Evolutionary conservation across 176 grass and related monocot species (phyloP).

Genomic region (Lolium multiflorum): DNA sequence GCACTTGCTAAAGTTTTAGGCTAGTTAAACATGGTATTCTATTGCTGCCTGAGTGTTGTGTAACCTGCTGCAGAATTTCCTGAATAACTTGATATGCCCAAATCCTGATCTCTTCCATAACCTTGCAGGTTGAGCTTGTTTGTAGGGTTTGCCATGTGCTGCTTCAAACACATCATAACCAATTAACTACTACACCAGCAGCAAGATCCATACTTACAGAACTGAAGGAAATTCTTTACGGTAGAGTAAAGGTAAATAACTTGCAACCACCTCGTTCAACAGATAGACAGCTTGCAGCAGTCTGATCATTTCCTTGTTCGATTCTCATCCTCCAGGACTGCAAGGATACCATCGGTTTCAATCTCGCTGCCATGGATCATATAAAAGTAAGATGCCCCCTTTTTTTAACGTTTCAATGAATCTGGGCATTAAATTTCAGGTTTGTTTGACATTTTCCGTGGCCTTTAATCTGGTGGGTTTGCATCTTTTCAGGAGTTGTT

Average conservation of each 20-base stretch:
- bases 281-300: background rate
- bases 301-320: background rate
- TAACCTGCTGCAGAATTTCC: background rate
- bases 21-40: background rate
- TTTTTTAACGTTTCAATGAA: background rate
- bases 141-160: conserved; percentile 80
- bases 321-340: conserved; percentile 57
- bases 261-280: background rate
- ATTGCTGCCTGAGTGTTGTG: background rate
- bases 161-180: conserved; percentile 94
- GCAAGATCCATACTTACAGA: conserved; percentile 71
- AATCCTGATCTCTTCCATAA: conserved; percentile 30
- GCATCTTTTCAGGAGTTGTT: conserved; percentile 58
- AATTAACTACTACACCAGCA: conserved; percentile 64
- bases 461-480: background rate
- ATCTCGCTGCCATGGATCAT: conserved; percentile 91
- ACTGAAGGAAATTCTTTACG: conserved; percentile 72
- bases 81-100: background rate
- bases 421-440: background rate
- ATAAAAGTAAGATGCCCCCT: conserved; percentile 51
- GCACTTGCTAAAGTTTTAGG: background rate
- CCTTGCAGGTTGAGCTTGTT: conserved; percentile 85
- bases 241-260: conserved; percentile 76
- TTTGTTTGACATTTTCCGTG: too few relatives aligned
- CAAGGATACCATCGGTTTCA: conserved; percentile 93